Conservation (phyloP, 371 early-diverging fungal genomes). For the Mucor circinelloides region DNA sequence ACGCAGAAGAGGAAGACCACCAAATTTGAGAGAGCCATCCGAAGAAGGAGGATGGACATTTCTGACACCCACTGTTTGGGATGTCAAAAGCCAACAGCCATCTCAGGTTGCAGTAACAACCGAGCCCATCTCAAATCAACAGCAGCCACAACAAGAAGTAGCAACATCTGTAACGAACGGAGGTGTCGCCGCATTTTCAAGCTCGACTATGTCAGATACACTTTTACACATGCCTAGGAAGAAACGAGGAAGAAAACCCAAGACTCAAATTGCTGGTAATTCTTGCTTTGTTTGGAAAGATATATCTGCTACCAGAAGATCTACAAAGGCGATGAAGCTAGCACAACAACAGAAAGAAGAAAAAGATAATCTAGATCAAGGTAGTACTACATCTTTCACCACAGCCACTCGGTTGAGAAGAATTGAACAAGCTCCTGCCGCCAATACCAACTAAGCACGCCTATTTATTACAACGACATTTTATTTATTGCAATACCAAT, state of each 20-base stretch:
- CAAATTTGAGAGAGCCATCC: constrained; percentile 27
- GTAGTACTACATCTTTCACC: background rate
- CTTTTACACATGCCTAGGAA: constrained; percentile 44
- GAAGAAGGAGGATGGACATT: constrained; percentile 50
- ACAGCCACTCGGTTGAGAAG: background rate
- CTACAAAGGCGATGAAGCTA: background rate
- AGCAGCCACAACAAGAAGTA: background rate
- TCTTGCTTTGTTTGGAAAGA: constrained; percentile 56
- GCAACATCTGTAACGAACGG: constrained; percentile 18
- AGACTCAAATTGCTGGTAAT: constrained; percentile 50
- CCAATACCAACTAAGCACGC: background rate
- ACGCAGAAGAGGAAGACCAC: constrained; percentile 50
- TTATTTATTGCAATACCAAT: background rate
- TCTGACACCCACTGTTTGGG: constrained; percentile 51
- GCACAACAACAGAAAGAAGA: background rate
- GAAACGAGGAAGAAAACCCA: constrained; percentile 53
- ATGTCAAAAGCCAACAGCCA: constrained; percentile 25
- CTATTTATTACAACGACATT: background rate
- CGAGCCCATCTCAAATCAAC: background rate
- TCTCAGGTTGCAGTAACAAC: background rate
- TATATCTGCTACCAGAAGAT: constrained; percentile 6
- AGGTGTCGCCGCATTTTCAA: constrained; percentile 46
- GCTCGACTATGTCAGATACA: constrained; percentile 38
- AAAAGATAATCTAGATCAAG: no score
- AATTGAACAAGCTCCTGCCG: background rate